These are phyloP conservation scores for Pseudoscleropodium purum DNA, from an alignment of 225 moss, liverwort and hornwort species.

Conservation along the genomic window DNA sequence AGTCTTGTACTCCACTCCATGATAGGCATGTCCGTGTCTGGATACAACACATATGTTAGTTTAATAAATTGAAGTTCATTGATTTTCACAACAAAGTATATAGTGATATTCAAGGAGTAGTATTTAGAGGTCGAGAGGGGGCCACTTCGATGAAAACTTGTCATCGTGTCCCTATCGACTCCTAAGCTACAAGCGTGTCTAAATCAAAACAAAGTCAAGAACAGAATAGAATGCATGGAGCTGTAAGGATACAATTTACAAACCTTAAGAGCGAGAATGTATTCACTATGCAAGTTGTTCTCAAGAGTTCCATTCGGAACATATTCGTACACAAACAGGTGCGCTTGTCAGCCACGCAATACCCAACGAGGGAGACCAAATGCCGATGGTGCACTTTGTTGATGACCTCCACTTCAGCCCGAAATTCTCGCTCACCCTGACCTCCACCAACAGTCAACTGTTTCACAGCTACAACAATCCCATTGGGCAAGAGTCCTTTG, in stretches of 20 bases:
- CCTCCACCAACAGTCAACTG: neutral
- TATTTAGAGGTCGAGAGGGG: neutral
- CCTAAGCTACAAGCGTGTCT: neutral
- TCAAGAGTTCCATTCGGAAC: neutral
- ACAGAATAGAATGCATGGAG: neutral
- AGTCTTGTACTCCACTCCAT: neutral
- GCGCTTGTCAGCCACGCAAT: neutral
- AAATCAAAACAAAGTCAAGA: neutral
- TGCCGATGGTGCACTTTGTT: neutral
- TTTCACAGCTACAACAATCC: neutral
- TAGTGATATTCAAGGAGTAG: too few relatives aligned
- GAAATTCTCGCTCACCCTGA: neutral
- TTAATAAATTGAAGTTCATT: neutral
- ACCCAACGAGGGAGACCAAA: neutral
- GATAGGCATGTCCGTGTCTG: neutral
- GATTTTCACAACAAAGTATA: neutral
- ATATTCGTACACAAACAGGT: neutral
- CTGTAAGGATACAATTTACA: neutral
- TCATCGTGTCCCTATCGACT: neutral
- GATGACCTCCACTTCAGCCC: neutral
- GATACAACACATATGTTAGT: neutral
- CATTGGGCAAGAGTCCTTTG: neutral
- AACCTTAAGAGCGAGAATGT: neutral
- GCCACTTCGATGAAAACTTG: neutral
- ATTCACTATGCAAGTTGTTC: neutral